Percentiles rank a stretch among this genome's conserved stretches.
Conservation (phyloP, 1,139 yeast species). For the Yamadazyma atlantica region DNA sequence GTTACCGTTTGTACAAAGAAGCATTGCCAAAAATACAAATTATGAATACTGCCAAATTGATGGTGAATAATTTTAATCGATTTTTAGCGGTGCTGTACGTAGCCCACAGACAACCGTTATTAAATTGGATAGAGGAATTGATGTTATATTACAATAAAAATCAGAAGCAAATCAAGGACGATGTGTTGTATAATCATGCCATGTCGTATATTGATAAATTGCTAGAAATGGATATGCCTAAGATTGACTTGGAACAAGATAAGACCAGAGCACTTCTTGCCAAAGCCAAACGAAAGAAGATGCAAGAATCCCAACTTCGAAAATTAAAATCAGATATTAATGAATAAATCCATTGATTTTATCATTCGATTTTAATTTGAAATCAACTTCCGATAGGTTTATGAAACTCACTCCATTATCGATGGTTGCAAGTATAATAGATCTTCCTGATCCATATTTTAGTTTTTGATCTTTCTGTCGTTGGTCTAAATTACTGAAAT, state of each 20-base stretch:
- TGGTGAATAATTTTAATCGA: constrained; percentile 15
- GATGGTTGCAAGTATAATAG: constrained; percentile 61
- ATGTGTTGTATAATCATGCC: constrained; percentile 6
- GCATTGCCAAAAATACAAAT: constrained; percentile 4
- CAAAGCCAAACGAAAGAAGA: neutral
- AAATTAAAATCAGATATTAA: too few relatives aligned
- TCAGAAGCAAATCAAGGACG: constrained; percentile 3
- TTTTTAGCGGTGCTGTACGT: constrained; percentile 14
- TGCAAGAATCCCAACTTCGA: neutral
- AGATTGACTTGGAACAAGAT: constrained; percentile 1
- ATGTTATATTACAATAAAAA: constrained; percentile 8
- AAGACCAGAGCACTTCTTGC: neutral
- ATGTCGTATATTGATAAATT: constrained; percentile 4
- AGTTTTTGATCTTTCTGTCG: constrained; percentile 27
- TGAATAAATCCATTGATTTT: constrained; percentile 12
- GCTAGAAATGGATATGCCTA: constrained; percentile 4
- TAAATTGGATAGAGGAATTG: constrained; percentile 12
- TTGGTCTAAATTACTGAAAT: constrained; percentile 17
- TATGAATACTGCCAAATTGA: constrained; percentile 1
- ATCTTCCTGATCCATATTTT: constrained; percentile 47
- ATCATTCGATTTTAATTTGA: constrained; percentile 32
- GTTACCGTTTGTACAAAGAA: constrained; percentile 9
- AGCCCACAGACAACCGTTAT: constrained; percentile 7
- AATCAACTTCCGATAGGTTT: constrained; percentile 58
- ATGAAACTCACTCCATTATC: constrained; percentile 76